Base-by-base conservation (phyloP, 495 filamentous ascomycete genomes). In the Trichoderma reesei region DNA sequence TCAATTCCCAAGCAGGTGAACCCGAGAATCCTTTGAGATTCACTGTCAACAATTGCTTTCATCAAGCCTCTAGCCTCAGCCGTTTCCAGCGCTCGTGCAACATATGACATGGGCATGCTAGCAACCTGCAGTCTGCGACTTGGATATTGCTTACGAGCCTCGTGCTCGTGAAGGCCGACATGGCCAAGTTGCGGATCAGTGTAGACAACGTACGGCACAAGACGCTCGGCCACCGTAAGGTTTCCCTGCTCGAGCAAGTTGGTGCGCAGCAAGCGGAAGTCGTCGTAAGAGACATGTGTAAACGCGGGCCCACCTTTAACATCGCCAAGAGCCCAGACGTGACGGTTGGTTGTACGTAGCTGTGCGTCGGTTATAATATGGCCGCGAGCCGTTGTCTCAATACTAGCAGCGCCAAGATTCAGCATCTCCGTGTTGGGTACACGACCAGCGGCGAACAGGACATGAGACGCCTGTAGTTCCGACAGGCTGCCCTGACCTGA, bases 251-350 rank as follows among this genome's bases (percentile, higher is more conserved):
- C 26, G 60, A 76, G 44, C 65, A 80, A 63, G 66, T 80, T 78
- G 63, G 68, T 64, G 41, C 74, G 71, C 42, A 83, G 41, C 67
- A 83, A 79, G 61, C 82, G 80, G 63, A 78, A 83, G 68, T 83
- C 80, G 68, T 84, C 80, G 71, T 82, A 83, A 0, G 77, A 79
- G 60, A 83, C 73, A 70, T 84, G 81, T 3, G 80, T 83, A 70
- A 84, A 84, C 5, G 79, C 79, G 10, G 81, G 81, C 5, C 74
- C 75, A 41, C 78, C 79, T 61, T 81, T 77, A 41, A 78, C 76
- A 64, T 84, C 81, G 60, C 82, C 81, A 4, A 84, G 64, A 5
- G 74, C 79, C 64, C 74, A 84, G 36, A 83, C 70, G 34, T 71
- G 71, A 11, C 71, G 66, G 0, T 67, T 67, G n/a, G 67, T 68